Evolutionary conservation across 371 early-diverging fungal species (phyloP).

Genomic region (Furculomyces boomerangus): DNA sequence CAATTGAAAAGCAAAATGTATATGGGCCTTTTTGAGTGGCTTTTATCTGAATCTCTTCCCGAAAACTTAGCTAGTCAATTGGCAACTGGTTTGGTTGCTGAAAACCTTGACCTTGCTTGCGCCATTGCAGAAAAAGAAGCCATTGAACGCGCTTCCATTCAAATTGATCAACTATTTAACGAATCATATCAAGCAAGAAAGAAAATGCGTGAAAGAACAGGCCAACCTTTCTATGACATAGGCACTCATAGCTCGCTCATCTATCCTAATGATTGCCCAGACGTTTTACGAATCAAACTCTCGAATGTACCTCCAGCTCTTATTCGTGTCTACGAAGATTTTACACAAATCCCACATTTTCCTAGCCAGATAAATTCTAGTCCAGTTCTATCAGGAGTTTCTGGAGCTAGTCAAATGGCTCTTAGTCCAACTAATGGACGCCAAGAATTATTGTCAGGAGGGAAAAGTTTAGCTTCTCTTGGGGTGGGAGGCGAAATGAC

Average conservation of each 20-base stretch:
- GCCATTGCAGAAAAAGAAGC: slow-evolving; percentile 84
- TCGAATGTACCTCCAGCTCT: slow-evolving; percentile 60
- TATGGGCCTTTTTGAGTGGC: slow-evolving; percentile 46
- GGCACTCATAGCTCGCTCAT: slow-evolving; percentile 40
- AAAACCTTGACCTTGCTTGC: slow-evolving; percentile 83
- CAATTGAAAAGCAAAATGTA: slow-evolving; percentile 78
- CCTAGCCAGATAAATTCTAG: slow-evolving; percentile 19
- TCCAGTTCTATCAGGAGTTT: neutral
- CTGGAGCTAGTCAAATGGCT: slow-evolving; percentile 4
- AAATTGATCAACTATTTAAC: slow-evolving; percentile 64
- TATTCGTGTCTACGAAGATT: slow-evolving; percentile 67
- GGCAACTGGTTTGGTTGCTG: slow-evolving; percentile 55
- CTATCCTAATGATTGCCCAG: slow-evolving; percentile 71
- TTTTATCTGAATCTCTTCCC: slow-evolving; percentile 63
- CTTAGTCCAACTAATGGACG: slow-evolving; percentile 7
- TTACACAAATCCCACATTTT: slow-evolving; percentile 34
- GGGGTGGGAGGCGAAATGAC: slow-evolving; percentile 4
- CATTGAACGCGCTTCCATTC: slow-evolving; percentile 69
- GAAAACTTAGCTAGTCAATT: slow-evolving; percentile 67
- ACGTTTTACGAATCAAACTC: slow-evolving; percentile 44
- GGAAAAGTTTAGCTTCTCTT: neutral
- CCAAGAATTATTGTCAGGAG: neutral
- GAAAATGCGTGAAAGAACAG: slow-evolving; percentile 75
- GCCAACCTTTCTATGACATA: slow-evolving; percentile 78
- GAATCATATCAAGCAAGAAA: slow-evolving; percentile 47